A percentile compares a stretch with the other conserved stretches of the same genome.
These are phyloP conservation scores for Umbelopsis ramanniana DNA, from an alignment of 192 early-diverging fungal species.

Conservation along the genomic window DNA sequence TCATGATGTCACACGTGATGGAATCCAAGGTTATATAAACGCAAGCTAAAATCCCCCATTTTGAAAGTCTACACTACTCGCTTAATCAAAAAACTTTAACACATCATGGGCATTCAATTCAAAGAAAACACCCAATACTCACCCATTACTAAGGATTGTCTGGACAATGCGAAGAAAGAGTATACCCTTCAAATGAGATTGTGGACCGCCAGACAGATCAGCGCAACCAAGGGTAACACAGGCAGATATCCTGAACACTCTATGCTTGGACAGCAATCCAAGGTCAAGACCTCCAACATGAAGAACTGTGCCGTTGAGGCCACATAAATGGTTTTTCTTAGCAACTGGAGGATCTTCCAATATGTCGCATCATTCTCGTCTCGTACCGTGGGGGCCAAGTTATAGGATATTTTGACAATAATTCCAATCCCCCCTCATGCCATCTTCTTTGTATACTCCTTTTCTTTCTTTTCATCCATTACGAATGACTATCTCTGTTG, in stretches of 20 bases:
- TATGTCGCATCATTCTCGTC: no score
- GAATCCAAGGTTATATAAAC: not conserved
- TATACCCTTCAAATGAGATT: constrained; percentile 16
- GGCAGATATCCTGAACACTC: not conserved
- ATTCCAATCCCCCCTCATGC: no score
- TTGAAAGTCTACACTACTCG: not conserved
- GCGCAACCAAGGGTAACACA: not conserved
- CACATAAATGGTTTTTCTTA: not conserved
- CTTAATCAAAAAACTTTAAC: not conserved
- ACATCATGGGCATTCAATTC: constrained; percentile 7
- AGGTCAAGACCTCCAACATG: not conserved
- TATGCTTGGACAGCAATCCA: not conserved
- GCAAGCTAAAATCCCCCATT: not conserved
- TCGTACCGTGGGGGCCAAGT: no score
- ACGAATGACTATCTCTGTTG: not conserved
- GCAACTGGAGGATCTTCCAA: no score
- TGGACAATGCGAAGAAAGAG: constrained; percentile 16
- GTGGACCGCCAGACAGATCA: constrained; percentile 9
- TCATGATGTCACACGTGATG: constrained; percentile 22
- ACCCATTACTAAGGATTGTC: not conserved
- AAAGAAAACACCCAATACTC: not conserved
- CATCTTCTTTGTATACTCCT: not conserved
- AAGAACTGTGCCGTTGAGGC: not conserved
- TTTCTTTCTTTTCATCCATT: not conserved
- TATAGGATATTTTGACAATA: no score